Evolutionary conservation across 2,329 filamentous ascomycete genomes (phyloP).

Genomic region (Ceratocystis papillata): DNA sequence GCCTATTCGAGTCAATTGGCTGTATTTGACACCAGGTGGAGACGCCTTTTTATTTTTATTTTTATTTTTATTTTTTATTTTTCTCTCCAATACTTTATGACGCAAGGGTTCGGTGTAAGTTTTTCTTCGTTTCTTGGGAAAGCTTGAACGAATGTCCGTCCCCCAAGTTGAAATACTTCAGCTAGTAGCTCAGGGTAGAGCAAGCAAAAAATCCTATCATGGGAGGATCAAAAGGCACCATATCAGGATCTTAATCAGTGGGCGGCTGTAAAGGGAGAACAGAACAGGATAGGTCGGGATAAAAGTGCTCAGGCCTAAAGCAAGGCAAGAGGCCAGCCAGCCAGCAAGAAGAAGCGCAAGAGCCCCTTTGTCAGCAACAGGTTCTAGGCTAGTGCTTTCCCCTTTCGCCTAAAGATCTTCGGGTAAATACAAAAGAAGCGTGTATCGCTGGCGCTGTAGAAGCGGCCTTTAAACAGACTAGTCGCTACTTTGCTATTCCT

Average conservation of each 20-base stretch:
- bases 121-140: background rate
- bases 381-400: background rate
- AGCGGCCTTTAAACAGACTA: background rate
- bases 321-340: background rate
- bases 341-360: background rate
- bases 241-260: background rate
- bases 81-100: background rate
- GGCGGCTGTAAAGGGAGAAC: background rate
- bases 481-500: background rate
- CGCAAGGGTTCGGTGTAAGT: background rate
- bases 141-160: background rate
- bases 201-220: background rate
- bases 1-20: background rate
- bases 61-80: background rate
- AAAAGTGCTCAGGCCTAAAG: background rate
- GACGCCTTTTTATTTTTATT: background rate
- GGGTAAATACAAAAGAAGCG: slow-evolving; percentile 10
- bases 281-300: background rate
- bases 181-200: background rate
- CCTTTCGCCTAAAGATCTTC: slow-evolving; percentile 2
- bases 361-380: background rate
- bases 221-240: slow-evolving; percentile 1
- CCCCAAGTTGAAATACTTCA: background rate
- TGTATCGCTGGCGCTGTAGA: background rate
- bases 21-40: background rate